Percentiles rank a stretch among this genome's conserved stretches.
These are phyloP conservation scores for Trifolium dubium DNA, from an alignment of 306 rosid genomes.

Conservation along the genomic window DNA sequence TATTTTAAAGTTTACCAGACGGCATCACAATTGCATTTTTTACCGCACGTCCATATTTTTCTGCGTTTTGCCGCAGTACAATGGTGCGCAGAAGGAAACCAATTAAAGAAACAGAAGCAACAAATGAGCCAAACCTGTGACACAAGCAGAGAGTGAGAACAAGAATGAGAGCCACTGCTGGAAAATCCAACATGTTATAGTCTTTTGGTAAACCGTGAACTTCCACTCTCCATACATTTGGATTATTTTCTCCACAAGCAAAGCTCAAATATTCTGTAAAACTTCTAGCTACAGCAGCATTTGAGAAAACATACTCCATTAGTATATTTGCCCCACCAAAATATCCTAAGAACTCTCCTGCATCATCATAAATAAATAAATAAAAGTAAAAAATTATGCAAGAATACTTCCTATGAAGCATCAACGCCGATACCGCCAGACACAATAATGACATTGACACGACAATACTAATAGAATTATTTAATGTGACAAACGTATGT, in stretches of 20 bases:
- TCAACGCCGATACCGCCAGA: too few relatives aligned
- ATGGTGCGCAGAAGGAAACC: not conserved
- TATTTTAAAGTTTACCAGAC: not conserved
- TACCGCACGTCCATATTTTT: not conserved
- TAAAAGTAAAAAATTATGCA: not conserved
- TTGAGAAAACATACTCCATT: slow-evolving; percentile 93
- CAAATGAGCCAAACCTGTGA: slow-evolving; percentile 63
- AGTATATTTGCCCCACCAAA: slow-evolving; percentile 95
- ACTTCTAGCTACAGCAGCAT: slow-evolving; percentile 90
- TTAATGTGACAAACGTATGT: not conserved
- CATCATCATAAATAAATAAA: slow-evolving; percentile 31
- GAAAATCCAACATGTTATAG: slow-evolving; percentile 81
- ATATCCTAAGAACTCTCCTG: slow-evolving; percentile 90
- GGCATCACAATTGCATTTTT: not conserved
- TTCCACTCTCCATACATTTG: slow-evolving; percentile 79
- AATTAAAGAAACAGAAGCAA: not conserved
- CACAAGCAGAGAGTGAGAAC: slow-evolving; percentile 88
- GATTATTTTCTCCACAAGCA: slow-evolving; percentile 65
- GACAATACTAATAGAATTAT: not conserved
- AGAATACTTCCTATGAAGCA: not conserved
- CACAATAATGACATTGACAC: too few relatives aligned
- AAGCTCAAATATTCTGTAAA: slow-evolving; percentile 74
- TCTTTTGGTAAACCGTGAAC: slow-evolving; percentile 68
- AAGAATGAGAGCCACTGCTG: slow-evolving; percentile 86
- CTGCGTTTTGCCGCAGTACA: not conserved